A percentile compares a stretch with the other conserved stretches of the same genome.
phyloP scores from a whole-genome alignment of 225 moss, liverwort and hornwort species.

The Anthoceros angustus region DNA sequence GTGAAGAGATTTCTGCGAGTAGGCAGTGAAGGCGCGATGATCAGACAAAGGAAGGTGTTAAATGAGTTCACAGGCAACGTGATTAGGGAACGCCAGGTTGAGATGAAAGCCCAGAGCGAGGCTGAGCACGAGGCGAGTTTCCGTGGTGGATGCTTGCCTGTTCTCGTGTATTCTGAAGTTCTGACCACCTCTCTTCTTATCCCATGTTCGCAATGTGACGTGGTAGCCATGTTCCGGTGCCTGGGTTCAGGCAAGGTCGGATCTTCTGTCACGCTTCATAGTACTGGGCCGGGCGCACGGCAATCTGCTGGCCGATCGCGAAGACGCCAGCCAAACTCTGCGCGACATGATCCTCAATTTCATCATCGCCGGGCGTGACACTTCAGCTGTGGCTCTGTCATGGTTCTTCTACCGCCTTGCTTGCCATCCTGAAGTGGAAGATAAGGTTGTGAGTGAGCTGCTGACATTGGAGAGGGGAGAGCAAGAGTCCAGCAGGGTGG shows the following conservation, averaged over 20 bases:
- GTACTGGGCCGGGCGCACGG: too few relatives aligned
- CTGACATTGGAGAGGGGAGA: background rate
- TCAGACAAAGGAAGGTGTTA: constrained; percentile 15
- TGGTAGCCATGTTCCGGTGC: background rate
- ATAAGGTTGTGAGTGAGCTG: constrained; percentile 9
- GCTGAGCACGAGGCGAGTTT: background rate
- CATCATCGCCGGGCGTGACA: constrained; percentile 10
- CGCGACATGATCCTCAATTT: constrained; percentile 10
- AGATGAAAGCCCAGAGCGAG: constrained; percentile 7
- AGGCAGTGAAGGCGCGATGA: constrained; percentile 17
- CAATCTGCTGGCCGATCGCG: background rate
- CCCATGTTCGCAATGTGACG: background rate
- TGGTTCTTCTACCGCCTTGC: constrained; percentile 6
- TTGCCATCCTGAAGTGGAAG: constrained; percentile 5
- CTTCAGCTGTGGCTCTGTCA: constrained; percentile 5
- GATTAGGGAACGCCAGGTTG: constrained; percentile 16
- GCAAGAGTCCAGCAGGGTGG: background rate
- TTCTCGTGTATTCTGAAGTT: too few relatives aligned
- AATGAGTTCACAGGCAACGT: constrained; percentile 25
- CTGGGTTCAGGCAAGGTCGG: background rate
- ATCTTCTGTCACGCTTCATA: background rate
- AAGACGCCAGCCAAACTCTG: background rate
- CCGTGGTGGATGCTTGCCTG: background rate
- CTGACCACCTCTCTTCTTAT: background rate
- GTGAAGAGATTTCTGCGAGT: constrained; percentile 15